Evolutionary conservation across 1,284 basidiomycete genomes (phyloP), one percentile per base, ranked within the genome.

Genomic region (Moniliophthora roreri): DNA sequence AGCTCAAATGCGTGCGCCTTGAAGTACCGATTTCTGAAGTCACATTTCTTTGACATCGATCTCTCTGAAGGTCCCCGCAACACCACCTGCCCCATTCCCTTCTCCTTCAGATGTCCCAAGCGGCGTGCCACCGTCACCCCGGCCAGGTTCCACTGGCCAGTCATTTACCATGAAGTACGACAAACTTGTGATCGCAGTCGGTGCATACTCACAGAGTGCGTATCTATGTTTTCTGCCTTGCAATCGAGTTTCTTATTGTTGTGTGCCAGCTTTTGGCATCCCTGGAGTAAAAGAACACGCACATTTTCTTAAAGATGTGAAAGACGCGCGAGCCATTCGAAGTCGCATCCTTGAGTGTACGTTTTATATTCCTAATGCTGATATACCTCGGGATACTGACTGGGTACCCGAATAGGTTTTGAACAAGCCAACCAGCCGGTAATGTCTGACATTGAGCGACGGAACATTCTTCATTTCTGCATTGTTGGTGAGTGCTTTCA

Each of bases 101-200:
- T 56, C 55, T 8, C 21, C 56, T 1, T 28, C 41, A 72, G 46
- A 53, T 44, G n/a, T 45, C 38, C 21, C 51, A 42, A 37, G 44
- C 40, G 41, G 40, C 38, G 47, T 44, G 39, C 37, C 28, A 18
- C 18, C 20, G 2, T 35, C 41, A 36, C 36, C 39, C 4, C 34
- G 35, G 15, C 42, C 49, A 18, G 49, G 51, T 15, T 50, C 62
- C 15, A 57, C 48, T 3, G 57, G 41, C 4, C 23, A 44, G n/a
- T 63, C 69, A 3, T 85, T 88, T 63, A 70, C 74, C 11, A 48
- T 93, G 54, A 69, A 69, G 48, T 93, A 89, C 63, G 92, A 95
- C 70, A 91, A 89, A 66, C 78, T 96, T 5, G 82, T 95, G 42
- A 84, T 95, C 50, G 84, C 89, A 1, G 90, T 93, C 1, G 93